Evolutionary conservation across 2,329 filamentous ascomycete genomes (phyloP), one percentile per base, ranked within the genome.

Genomic region (Ceratocystis cacaofunesta): DNA sequence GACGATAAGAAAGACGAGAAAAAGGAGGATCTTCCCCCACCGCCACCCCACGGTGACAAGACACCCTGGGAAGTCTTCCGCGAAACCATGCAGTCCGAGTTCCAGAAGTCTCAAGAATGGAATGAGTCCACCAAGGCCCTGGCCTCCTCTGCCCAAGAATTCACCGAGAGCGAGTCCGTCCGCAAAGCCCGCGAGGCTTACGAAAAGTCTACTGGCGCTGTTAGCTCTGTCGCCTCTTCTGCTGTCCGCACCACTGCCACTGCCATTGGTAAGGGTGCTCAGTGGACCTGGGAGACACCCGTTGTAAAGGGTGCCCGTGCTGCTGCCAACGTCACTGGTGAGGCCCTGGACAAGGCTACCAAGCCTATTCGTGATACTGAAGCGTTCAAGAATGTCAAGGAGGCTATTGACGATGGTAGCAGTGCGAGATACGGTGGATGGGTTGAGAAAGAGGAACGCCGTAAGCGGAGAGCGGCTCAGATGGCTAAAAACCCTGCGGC

Each of bases 51-150:
- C 73, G 94, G 94, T 68, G 91, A 96, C 78, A 99, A 99, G 80
- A 94, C 92, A 2, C 94, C 94, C 64, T 97, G 94, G 92, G 90
- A 97, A 75, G 94, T 99, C 41, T 99, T 99, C 78, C 90, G 90
- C 72, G 94, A 99, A 73, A 99, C 94, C n/a, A 84, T 99, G 76
- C 85, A 90, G 75, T 82, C 81, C 66, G 94, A 99, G 76, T 95
- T 99, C 78, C 91, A 96, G 76, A 89, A 90, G 63, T 97, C 92
- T 17, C 96, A 97, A 74, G 94, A 99, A 75, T 99, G 94, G 94
- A 96, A 99, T 73, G 94, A 99, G 73, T 95, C 90, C 55, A 99
- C 92, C 52, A 97, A 99, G 78, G 90, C 94, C 70, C 83, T 99
- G 52, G 89, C 90, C 19, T 90, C 89, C 61, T 89, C 88, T 5